These are phyloP conservation scores for Babesia bigemina DNA, from an alignment of 169 alveolate genomes.

Conservation along the genomic window DNA sequence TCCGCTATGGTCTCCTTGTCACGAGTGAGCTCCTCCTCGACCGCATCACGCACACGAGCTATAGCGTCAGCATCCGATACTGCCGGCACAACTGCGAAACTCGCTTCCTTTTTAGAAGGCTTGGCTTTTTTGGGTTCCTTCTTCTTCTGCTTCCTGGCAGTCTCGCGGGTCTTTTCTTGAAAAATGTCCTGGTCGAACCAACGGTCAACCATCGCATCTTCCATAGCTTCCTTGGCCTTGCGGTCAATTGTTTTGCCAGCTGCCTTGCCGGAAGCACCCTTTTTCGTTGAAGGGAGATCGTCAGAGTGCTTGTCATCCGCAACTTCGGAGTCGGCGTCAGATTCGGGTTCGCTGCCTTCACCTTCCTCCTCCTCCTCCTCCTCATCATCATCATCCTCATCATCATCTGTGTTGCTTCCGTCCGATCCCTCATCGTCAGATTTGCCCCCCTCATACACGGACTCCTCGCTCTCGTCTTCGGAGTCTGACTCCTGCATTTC, in stretches of 20 bases:
- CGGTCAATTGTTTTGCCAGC: neutral
- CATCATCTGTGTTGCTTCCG: neutral
- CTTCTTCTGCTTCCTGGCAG: slow-evolving; percentile 37
- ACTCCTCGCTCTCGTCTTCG: slow-evolving; percentile 19
- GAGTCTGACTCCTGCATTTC: slow-evolving; percentile 32
- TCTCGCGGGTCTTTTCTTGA: slow-evolving; percentile 56
- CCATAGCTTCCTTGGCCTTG: slow-evolving; percentile 16
- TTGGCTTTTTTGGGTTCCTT: slow-evolving; percentile 11
- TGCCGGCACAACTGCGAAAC: slow-evolving; percentile 46
- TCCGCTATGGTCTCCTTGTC: slow-evolving; percentile 40
- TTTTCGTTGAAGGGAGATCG: neutral
- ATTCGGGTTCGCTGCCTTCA: neutral
- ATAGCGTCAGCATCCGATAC: slow-evolving; percentile 53
- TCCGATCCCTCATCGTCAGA: neutral
- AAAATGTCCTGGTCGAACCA: slow-evolving; percentile 77
- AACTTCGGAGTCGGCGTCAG: neutral
- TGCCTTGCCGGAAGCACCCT: slow-evolving; percentile 3
- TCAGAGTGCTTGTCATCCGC: neutral
- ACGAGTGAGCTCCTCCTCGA: slow-evolving; percentile 37
- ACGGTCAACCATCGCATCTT: slow-evolving; percentile 64
- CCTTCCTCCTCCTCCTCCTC: too few relatives aligned
- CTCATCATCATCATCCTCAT: neutral
- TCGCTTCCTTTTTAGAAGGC: slow-evolving; percentile 45
- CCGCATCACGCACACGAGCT: slow-evolving; percentile 30
- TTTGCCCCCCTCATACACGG: neutral